Percentiles rank a stretch among this genome's conserved stretches.
These are phyloP conservation scores for Secale cereale DNA, from an alignment of 176 grass and related monocot species.

Conservation along the genomic window DNA sequence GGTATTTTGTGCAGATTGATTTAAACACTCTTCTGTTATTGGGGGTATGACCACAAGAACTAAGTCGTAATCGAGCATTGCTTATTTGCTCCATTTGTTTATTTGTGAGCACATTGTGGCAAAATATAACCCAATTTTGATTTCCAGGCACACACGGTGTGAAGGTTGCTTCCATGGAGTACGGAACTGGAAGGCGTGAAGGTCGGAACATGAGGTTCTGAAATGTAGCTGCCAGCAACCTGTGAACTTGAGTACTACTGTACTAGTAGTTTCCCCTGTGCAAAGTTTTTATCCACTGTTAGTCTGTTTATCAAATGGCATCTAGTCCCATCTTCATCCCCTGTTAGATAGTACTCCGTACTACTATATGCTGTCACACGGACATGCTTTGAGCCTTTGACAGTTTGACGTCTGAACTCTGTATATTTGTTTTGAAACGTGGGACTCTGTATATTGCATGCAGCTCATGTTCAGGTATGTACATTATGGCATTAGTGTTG, in stretches of 20 bases:
- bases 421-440: slow-evolving; percentile 24
- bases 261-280: not conserved
- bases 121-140: not conserved
- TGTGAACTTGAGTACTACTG: not conserved
- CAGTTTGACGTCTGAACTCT: not conserved
- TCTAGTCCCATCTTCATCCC: not conserved
- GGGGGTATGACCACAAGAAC: not conserved
- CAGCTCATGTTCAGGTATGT: not conserved
- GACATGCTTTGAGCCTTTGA: slow-evolving; percentile 13
- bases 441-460: not conserved
- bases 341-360: slow-evolving; percentile 20
- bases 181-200: slow-evolving; percentile 8
- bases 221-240: not conserved
- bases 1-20: not conserved
- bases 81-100: not conserved
- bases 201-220: not conserved
- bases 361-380: not conserved
- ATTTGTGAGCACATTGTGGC: slow-evolving; percentile 9
- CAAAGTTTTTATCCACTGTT: not conserved
- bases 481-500: not conserved
- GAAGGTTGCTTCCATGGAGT: slow-evolving; percentile 3
- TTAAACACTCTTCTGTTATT: not conserved
- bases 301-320: not conserved
- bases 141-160: slow-evolving; percentile 36
- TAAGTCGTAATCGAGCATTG: not conserved